Conservation (phyloP, 441 rosid genomes). For the Hura crepitans region DNA sequence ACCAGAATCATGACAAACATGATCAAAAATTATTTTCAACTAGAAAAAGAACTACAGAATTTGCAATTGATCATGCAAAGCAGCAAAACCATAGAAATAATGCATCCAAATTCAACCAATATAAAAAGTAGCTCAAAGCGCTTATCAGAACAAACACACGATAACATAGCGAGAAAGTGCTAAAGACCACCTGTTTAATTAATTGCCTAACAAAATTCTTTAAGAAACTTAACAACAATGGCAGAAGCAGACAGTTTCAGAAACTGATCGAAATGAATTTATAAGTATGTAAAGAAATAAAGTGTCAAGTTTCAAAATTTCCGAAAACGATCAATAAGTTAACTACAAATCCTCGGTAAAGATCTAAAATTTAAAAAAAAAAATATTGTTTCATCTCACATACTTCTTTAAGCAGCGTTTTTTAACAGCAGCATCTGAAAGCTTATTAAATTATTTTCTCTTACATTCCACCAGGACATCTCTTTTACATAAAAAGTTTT, state of each 20-base stretch:
- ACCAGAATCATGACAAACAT: neutral
- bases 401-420: neutral
- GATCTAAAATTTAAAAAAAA: neutral
- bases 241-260: neutral
- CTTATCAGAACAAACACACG: neutral
- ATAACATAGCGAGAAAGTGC: neutral
- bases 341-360: neutral
- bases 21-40: neutral
- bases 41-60: neutral
- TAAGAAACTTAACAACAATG: neutral
- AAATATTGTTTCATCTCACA: neutral
- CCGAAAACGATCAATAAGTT: neutral
- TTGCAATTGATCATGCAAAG: neutral
- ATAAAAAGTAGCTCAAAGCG: neutral
- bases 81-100: neutral
- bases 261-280: conserved; percentile 8
- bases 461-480: no score
- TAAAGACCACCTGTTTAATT: neutral
- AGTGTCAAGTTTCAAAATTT: neutral
- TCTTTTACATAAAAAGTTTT: neutral
- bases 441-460: neutral
- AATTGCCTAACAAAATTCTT: neutral
- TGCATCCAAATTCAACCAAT: conserved; percentile 4
- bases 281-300: neutral
- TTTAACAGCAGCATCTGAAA: neutral